These are phyloP conservation scores for Xerocomus brunneocitrinus DNA, from an alignment of 768 basidiomycete genomes.

Conservation along the genomic window DNA sequence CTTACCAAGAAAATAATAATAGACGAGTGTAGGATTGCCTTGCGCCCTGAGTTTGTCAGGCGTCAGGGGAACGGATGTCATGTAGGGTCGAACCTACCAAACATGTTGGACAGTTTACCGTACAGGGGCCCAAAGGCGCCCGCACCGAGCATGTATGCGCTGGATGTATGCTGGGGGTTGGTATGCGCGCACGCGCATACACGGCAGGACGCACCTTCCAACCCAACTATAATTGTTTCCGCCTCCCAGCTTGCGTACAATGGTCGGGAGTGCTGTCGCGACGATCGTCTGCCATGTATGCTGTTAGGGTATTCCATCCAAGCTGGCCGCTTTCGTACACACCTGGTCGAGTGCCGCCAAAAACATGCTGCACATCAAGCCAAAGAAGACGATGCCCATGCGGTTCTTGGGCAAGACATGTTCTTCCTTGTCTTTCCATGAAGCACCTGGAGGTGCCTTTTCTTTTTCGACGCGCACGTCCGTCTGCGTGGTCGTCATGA, in stretches of 20 bases:
- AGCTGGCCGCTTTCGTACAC: constrained; percentile 2
- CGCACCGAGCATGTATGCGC: constrained; percentile 71
- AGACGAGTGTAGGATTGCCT: constrained; percentile 62
- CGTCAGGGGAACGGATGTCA: not conserved
- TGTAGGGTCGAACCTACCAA: constrained; percentile 25
- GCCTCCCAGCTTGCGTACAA: constrained; percentile 60
- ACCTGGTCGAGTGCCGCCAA: constrained; percentile 60
- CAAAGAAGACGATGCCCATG: constrained; percentile 23
- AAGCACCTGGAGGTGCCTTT: constrained; percentile 40
- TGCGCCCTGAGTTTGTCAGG: constrained; percentile 43
- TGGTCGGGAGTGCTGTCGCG: constrained; percentile 73
- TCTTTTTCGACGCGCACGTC: constrained; percentile 17
- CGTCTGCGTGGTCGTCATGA: constrained; percentile 9
- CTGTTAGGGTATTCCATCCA: not conserved
- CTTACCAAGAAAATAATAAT: constrained; percentile 67
- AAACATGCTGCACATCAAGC: constrained; percentile 28
- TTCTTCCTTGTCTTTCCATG: constrained; percentile 53
- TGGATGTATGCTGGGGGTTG: constrained; percentile 23
- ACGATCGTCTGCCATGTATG: constrained; percentile 52
- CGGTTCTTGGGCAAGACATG: constrained; percentile 45
- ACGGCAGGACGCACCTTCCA: constrained; percentile 44
- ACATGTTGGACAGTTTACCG: constrained; percentile 68
- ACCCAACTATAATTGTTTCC: constrained; percentile 69
- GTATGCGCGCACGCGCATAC: not conserved
- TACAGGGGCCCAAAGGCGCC: constrained; percentile 67